Percentiles rank a stretch among this genome's conserved stretches.
Conservation (phyloP, 2,329 filamentous ascomycete species). For the Aspergillus versicolor region DNA sequence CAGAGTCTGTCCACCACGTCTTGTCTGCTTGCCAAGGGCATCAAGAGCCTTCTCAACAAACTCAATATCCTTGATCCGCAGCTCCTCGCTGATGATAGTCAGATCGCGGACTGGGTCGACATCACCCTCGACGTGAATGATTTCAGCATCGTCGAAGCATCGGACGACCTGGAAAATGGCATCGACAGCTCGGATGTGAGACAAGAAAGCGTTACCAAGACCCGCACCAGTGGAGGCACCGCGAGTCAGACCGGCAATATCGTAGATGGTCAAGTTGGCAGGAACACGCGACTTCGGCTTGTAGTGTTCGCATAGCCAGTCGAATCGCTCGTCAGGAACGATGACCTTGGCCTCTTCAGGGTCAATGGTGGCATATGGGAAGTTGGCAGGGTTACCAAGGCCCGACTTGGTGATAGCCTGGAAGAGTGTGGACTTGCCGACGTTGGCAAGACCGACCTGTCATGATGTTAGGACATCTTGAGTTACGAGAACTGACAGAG, state of each 20-base stretch:
- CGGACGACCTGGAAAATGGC: conserved; percentile 97
- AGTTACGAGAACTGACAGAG: neutral
- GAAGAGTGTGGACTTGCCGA: conserved; percentile 99
- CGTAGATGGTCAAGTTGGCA: conserved; percentile 96
- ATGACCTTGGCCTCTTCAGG: conserved; percentile 97
- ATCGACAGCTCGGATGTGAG: conserved; percentile 96
- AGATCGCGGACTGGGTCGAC: conserved; percentile 93
- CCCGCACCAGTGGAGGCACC: conserved; percentile 96
- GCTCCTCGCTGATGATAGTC: conserved; percentile 93
- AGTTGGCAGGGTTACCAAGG: conserved; percentile 98
- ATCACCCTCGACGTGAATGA: conserved; percentile 98
- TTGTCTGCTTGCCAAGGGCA: conserved; percentile 88
- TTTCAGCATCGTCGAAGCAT: conserved; percentile 98
- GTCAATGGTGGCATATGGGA: conserved; percentile 98
- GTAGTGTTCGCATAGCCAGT: conserved; percentile 95
- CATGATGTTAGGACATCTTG: conserved; percentile 14
- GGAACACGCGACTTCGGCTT: conserved; percentile 97
- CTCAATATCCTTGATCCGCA: conserved; percentile 97
- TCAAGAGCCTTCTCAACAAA: conserved; percentile 96
- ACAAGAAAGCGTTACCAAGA: conserved; percentile 96
- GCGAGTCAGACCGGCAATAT: conserved; percentile 94
- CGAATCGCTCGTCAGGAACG: conserved; percentile 91
- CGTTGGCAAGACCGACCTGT: conserved; percentile 96
- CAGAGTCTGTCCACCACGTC: conserved; percentile 87
- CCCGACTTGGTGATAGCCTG: conserved; percentile 98